phyloP scores from a whole-genome alignment of 192 early-diverging fungal genomes.

The Allomyces arbusculus region DNA sequence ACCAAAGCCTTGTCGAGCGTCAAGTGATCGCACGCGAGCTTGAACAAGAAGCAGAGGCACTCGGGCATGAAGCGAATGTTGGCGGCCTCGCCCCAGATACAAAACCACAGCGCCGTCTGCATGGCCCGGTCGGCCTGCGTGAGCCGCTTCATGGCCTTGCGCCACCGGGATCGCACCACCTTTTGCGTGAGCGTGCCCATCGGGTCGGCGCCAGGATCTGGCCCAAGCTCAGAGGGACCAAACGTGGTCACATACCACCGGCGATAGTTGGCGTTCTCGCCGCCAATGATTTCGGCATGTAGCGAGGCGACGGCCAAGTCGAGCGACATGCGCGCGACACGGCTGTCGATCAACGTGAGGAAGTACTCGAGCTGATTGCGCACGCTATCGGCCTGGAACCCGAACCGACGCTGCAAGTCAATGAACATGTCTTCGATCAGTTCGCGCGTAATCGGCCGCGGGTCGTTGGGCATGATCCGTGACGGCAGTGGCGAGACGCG shows the following conservation, averaged over 20 bases:
- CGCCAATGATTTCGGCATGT: conserved; percentile 62
- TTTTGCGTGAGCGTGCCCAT: conserved; percentile 16
- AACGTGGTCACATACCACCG: conserved; percentile 66
- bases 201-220: conserved; percentile 4
- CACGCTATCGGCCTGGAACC: conserved; percentile 57
- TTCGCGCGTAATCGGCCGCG: conserved; percentile 5
- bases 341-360: conserved; percentile 60
- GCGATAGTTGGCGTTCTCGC: conserved; percentile 59
- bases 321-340: conserved; percentile 52
- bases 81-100: neutral
- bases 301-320: conserved; percentile 49
- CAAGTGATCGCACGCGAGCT: conserved; percentile 23
- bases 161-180: conserved; percentile 44
- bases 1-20: conserved; percentile 29
- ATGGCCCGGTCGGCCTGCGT: conserved; percentile 46
- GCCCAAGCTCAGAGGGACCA: conserved; percentile 24
- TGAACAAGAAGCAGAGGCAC: neutral
- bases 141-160: conserved; percentile 43
- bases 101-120: conserved; percentile 21
- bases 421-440: conserved; percentile 50
- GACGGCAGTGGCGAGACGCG: no score
- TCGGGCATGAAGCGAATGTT: neutral
- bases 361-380: conserved; percentile 54
- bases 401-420: conserved; percentile 43
- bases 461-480: no score